These are phyloP conservation scores for Vitellaria paradoxa DNA, from an alignment of 179 eudicot genomes.

Conservation along the genomic window DNA sequence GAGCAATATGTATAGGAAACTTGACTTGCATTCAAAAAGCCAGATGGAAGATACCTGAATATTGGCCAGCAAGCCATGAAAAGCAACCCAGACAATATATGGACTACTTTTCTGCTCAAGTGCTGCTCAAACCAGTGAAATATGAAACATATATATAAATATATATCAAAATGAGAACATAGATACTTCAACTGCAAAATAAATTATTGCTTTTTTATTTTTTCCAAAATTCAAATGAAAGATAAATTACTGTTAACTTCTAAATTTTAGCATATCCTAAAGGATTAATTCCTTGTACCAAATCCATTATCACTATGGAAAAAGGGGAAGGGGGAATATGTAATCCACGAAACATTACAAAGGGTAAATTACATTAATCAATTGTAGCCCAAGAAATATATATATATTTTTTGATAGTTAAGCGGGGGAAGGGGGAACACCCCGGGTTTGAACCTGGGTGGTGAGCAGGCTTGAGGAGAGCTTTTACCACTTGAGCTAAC, in stretches of 20 bases:
- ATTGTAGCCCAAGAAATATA: too few species aligned
- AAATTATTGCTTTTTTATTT: background rate
- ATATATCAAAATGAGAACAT: background rate
- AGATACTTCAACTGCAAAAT: background rate
- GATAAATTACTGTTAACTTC: background rate
- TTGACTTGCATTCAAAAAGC: background rate
- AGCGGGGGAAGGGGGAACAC: too few species aligned
- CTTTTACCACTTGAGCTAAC: too few species aligned
- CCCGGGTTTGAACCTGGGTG: too few species aligned
- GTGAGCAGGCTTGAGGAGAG: too few species aligned
- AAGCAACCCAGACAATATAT: conserved; percentile 83
- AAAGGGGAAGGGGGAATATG: background rate
- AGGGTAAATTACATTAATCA: too few species aligned
- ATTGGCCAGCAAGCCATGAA: conserved; percentile 93
- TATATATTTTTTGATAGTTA: too few species aligned
- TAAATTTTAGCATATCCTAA: background rate
- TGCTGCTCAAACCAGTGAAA: conserved; percentile 37
- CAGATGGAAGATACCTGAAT: conserved; percentile 53
- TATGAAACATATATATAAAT: background rate
- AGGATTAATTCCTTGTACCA: background rate
- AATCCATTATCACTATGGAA: background rate
- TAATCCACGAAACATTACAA: background rate
- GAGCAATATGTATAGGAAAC: too few species aligned
- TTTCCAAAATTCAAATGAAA: too few species aligned
- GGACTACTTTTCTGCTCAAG: conserved; percentile 93